Evolutionary conservation across 768 basidiomycete genomes (phyloP).

Genomic region (Dioszegia aurantiaca): DNA sequence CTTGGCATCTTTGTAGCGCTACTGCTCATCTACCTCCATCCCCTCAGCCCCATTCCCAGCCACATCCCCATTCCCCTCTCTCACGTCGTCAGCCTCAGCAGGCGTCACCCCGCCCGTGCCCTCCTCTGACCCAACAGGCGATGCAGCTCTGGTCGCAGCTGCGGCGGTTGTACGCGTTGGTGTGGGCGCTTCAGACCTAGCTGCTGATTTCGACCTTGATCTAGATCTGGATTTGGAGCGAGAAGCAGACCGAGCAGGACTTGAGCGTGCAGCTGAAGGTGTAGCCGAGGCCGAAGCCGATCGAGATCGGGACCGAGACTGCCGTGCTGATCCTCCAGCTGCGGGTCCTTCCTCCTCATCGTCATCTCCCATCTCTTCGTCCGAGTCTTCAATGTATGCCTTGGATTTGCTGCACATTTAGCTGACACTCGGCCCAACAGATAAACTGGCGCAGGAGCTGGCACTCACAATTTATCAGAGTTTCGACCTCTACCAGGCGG

Average conservation of each 20-base stretch:
- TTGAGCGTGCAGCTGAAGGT: not conserved
- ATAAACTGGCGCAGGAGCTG: not conserved
- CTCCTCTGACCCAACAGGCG: not conserved
- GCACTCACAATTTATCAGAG: constrained; percentile 14
- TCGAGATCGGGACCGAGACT: not conserved
- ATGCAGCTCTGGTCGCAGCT: too few relatives aligned
- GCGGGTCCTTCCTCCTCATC: not conserved
- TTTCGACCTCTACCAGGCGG: constrained; percentile 28
- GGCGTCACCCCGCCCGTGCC: not conserved
- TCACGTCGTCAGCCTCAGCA: too few relatives aligned
- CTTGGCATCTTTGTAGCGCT: too few relatives aligned
- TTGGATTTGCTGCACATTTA: constrained; percentile 72
- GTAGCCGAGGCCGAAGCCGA: not conserved
- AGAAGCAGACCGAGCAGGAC: not conserved
- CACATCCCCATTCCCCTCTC: not conserved
- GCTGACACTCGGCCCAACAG: constrained; percentile 5
- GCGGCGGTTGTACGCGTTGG: not conserved
- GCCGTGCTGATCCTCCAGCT: not conserved
- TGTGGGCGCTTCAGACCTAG: not conserved
- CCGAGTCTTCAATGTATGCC: constrained; percentile 79
- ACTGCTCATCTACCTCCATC: constrained; percentile 3
- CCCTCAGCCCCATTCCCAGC: not conserved
- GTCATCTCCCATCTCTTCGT: constrained; percentile 56
- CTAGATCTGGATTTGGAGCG: not conserved
- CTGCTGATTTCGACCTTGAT: not conserved